Percentiles rank a stretch among this genome's conserved stretches.
Conservation (phyloP, 192 early-diverging fungal species). For the Spizellomyces sp. region DNA sequence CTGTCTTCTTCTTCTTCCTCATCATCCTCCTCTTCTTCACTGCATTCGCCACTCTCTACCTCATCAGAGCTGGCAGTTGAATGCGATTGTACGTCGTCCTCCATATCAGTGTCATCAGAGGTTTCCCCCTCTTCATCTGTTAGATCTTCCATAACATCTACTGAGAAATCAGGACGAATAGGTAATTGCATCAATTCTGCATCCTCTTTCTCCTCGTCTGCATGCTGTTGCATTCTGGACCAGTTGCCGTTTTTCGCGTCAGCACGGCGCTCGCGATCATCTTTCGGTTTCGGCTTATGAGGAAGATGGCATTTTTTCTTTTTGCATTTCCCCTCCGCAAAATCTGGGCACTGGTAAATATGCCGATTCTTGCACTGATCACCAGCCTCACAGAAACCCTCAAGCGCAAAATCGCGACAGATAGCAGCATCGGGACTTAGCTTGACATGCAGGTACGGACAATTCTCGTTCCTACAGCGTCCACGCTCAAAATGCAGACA, state of each 20-base stretch:
- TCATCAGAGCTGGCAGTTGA: not conserved
- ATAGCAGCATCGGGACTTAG: slow-evolving; percentile 21
- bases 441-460: slow-evolving; percentile 37
- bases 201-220: slow-evolving; percentile 24
- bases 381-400: slow-evolving; percentile 32
- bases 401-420: slow-evolving; percentile 27
- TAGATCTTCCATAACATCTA: not conserved
- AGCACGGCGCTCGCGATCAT: not conserved
- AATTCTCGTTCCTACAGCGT: slow-evolving; percentile 30
- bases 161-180: slow-evolving; percentile 30
- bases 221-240: not conserved
- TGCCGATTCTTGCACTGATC: slow-evolving; percentile 22
- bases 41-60: slow-evolving; percentile 12
- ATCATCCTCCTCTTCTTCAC: slow-evolving; percentile 15
- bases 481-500: slow-evolving; percentile 36
- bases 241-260: not conserved
- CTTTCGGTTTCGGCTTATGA: slow-evolving; percentile 9
- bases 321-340: slow-evolving; percentile 30
- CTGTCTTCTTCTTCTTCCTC: slow-evolving; percentile 6
- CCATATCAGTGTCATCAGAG: slow-evolving; percentile 1
- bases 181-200: slow-evolving; percentile 24
- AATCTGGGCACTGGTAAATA: slow-evolving; percentile 33
- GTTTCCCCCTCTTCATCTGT: not conserved
- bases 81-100: not conserved
- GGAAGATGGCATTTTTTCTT: slow-evolving; percentile 26